Evolutionary conservation across 768 basidiomycete species (phyloP).

Genomic region (Lactarius trivialis): DNA sequence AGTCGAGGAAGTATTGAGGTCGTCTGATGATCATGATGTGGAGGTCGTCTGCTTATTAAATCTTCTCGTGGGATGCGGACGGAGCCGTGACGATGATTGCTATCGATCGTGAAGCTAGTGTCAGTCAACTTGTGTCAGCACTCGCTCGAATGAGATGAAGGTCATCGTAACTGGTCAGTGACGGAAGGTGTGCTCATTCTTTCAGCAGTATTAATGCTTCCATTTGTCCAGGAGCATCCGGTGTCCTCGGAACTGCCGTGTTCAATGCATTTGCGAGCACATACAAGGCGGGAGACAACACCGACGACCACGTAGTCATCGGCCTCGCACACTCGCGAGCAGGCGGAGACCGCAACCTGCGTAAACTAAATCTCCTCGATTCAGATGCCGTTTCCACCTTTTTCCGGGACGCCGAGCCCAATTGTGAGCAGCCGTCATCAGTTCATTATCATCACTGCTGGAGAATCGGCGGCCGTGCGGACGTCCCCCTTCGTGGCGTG

Average conservation of each 20-base stretch:
- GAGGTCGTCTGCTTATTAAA: neutral
- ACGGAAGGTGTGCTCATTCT: neutral
- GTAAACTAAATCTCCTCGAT: constrained; percentile 65
- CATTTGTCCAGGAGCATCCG: constrained; percentile 68
- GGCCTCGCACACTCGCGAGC: constrained; percentile 71
- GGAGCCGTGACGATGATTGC: neutral
- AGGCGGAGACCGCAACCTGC: constrained; percentile 36
- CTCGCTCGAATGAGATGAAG: constrained; percentile 30
- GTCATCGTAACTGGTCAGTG: constrained; percentile 49
- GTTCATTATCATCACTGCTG: neutral
- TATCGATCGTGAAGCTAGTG: neutral
- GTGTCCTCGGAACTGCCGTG: constrained; percentile 81
- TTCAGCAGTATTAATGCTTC: neutral
- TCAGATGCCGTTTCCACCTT: constrained; percentile 44
- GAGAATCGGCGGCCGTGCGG: too few relatives aligned
- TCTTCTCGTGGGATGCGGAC: neutral
- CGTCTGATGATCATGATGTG: too few relatives aligned
- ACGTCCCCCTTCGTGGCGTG: neutral
- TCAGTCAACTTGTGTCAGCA: neutral
- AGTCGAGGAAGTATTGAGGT: too few relatives aligned
- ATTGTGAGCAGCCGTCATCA: constrained; percentile 46
- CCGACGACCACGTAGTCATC: constrained; percentile 38
- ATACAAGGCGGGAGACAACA: constrained; percentile 15
- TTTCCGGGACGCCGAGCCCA: constrained; percentile 53
- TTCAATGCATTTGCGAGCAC: constrained; percentile 51